Base-by-base conservation (phyloP, 1,284 basidiomycete species). In the Malassezia arunalokei region DNA sequence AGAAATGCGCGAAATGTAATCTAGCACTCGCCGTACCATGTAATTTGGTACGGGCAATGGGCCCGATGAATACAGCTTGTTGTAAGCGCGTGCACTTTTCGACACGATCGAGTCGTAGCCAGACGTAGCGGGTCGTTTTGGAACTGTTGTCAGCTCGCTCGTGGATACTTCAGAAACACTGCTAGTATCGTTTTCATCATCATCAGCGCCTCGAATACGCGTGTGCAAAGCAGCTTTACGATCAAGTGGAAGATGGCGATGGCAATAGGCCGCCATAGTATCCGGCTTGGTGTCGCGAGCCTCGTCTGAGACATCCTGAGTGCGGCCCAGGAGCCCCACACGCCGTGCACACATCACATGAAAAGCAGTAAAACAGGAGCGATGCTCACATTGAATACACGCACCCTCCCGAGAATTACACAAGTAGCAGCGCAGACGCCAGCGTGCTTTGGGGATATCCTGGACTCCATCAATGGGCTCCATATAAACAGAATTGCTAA, bases 401-500 rank as follows among this genome's bases (percentile, higher is more conserved):
- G 94, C 92, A 5, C 94, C 94, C 59, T 81, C 79, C 49, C 81
- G 78, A 43, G 84, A 76, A 43, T 84, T 83, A 71, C 92, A 98
- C 29, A 96, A 76, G 8, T 83, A 84, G 73, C 92, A 99, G 76
- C 65, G 62, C 60, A 98, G 79, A 75, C 85, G 94, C 92, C 91
- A 96, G 6, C 92, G 78, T 62, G 83, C 84, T 71, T 91, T 95
- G 3, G 86, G 83, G 40, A 98, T 87, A 60, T 78, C 80, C 42
- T 95, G 87, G 0, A 91, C 80, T 20, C 87, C 87, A 28, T 89
- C 88, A 42, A 99, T 84, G 8, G 94, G 94, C 66, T 98, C 94
- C 92, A 98, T 98, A 74, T 96, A 95, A 8, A 91, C 85, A 6
- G 90, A 84, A 72, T 98, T 98, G 31, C 85, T 84, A 5, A 96